A percentile compares a stretch with the other conserved stretches of the same genome.
phyloP scores from a whole-genome alignment of 2,329 filamentous ascomycete species.

The Diaporthe longicolla region DNA sequence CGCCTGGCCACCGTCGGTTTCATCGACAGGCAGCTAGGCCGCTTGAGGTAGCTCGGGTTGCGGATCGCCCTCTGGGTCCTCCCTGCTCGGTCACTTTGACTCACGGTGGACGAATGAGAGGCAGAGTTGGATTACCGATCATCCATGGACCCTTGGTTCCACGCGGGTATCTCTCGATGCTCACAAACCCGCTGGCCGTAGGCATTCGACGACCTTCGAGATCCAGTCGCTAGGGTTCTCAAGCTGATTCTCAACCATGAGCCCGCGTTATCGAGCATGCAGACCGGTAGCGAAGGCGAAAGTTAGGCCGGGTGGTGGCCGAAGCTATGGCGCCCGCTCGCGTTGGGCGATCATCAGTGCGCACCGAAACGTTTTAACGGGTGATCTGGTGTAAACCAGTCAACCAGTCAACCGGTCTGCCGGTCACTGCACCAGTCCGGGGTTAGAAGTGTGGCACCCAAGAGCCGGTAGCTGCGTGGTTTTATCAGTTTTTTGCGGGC shows the following conservation, averaged over 20 bases:
- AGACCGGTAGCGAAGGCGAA: background rate
- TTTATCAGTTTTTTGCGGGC: slow-evolving; percentile 3
- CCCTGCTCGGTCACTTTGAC: slow-evolving; percentile 15
- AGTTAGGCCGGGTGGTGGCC: background rate
- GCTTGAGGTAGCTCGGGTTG: slow-evolving; percentile 20
- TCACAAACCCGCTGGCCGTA: slow-evolving; percentile 9
- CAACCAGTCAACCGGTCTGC: slow-evolving; percentile 1
- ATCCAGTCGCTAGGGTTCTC: slow-evolving; percentile 2
- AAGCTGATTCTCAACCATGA: background rate
- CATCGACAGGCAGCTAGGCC: slow-evolving; percentile 36
- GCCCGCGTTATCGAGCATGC: background rate
- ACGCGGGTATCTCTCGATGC: slow-evolving; percentile 20
- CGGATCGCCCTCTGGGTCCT: slow-evolving; percentile 21
- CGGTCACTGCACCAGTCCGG: slow-evolving; percentile 4
- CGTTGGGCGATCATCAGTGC: slow-evolving; percentile 23
- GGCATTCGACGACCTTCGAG: slow-evolving; percentile 19
- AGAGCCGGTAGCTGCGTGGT: slow-evolving; percentile 28
- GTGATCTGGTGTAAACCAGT: slow-evolving; percentile 20
- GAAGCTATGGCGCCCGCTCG: slow-evolving; percentile 1
- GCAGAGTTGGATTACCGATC: background rate
- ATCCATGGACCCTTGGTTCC: slow-evolving; percentile 4
- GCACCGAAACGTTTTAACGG: slow-evolving; percentile 20
- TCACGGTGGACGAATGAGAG: slow-evolving; percentile 26
- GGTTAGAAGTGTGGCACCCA: background rate
- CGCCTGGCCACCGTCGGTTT: slow-evolving; percentile 38